Evolutionary conservation across 257 asterid genomes (phyloP).

Genomic region (Gentiana macrophylla): DNA sequence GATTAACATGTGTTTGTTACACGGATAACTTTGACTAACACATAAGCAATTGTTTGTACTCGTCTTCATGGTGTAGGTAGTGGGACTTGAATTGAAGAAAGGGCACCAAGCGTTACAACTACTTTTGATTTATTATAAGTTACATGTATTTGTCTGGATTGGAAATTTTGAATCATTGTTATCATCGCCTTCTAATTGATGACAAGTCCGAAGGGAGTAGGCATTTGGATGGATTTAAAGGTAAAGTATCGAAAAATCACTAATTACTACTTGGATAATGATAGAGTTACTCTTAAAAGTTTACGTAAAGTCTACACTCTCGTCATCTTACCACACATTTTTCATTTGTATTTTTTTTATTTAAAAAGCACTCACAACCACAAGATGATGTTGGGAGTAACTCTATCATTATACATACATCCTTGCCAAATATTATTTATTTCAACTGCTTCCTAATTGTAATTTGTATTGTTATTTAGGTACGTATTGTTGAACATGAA

Average conservation of each 20-base stretch:
- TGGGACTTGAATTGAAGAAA: neutral
- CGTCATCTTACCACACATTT: too few species aligned
- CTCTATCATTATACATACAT: neutral
- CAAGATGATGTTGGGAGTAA: too few species aligned
- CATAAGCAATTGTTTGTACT: too few species aligned
- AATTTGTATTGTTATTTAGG: slow-evolving; percentile 18
- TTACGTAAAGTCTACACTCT: too few species aligned
- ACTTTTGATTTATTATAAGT: slow-evolving; percentile 11
- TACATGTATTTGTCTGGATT: slow-evolving; percentile 11
- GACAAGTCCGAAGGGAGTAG: slow-evolving; percentile 6
- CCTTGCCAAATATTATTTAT: slow-evolving; percentile 28
- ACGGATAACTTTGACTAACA: too few species aligned
- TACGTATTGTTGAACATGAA: slow-evolving; percentile 20
- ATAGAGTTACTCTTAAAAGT: too few species aligned
- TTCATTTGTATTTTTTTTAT: too few species aligned
- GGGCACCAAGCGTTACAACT: slow-evolving; percentile 11
- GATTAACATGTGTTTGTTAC: neutral
- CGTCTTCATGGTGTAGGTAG: too few species aligned
- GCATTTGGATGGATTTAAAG: slow-evolving; percentile 14
- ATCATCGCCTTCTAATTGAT: slow-evolving; percentile 17
- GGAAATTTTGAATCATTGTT: slow-evolving; percentile 15
- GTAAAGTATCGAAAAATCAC: slow-evolving; percentile 6
- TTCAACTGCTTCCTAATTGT: slow-evolving; percentile 12
- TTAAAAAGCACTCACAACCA: too few species aligned
- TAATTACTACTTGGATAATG: slow-evolving; percentile 5